phyloP scores from a whole-genome alignment of 169 alveolate species.

The Plasmodium berghei region DNA sequence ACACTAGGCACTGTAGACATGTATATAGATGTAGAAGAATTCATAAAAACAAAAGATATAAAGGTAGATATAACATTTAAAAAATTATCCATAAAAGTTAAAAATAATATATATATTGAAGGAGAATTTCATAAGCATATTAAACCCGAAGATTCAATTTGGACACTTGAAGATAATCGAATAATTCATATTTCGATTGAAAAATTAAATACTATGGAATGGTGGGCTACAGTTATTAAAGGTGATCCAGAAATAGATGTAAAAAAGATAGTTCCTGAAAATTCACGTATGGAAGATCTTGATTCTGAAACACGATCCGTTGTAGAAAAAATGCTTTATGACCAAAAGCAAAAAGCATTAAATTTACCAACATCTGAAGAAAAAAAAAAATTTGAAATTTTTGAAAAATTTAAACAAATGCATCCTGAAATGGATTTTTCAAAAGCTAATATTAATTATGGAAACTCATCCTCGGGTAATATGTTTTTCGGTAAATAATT shows the following conservation, averaged over 20 bases:
- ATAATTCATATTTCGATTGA: conserved; percentile 91
- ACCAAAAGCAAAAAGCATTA: conserved; percentile 92
- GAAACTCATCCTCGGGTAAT: conserved; percentile 53
- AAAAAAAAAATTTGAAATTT: conserved; percentile 92
- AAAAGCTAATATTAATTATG: conserved; percentile 93
- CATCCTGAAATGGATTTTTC: conserved; percentile 99
- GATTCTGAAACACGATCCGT: conserved; percentile 97
- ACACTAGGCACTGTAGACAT: conserved; percentile 88
- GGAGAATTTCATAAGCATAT: conserved; percentile 94
- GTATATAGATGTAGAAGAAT: conserved; percentile 74
- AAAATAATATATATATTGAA: conserved; percentile 82
- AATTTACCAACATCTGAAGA: conserved; percentile 96
- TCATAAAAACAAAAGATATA: conserved; percentile 78
- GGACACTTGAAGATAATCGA: conserved; percentile 95
- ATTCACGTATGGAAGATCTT: conserved; percentile 95
- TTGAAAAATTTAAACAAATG: conserved; percentile 94
- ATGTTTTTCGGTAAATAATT: conserved; percentile 29
- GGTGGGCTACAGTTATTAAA: conserved; percentile 97
- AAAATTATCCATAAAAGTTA: conserved; percentile 83
- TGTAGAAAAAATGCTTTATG: conserved; percentile 98
- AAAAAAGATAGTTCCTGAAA: conserved; percentile 97
- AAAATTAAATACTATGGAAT: conserved; percentile 92
- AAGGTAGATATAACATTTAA: conserved; percentile 80
- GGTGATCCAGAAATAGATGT: conserved; percentile 97
- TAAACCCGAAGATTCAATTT: conserved; percentile 94